Base-by-base conservation (phyloP, 192 early-diverging fungal genomes). In the Chytriomyces confervae region DNA sequence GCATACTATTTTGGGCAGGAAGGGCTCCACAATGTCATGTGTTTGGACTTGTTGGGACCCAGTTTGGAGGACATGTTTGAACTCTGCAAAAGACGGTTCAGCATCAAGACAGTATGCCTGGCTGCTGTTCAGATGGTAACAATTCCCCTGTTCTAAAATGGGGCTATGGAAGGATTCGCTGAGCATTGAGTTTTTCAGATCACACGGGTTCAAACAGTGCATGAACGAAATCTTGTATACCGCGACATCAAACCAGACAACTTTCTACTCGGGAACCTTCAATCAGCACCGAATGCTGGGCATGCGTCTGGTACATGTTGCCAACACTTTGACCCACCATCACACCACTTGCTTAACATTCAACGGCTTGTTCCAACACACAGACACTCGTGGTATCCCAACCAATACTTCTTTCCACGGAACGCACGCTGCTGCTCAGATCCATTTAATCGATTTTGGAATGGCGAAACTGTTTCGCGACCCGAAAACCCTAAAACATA, bases 1-100 rank as follows among this genome's bases (percentile, higher is more conserved):
- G 95, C 92, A 9, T 94, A 96, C 74, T 96, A 97, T 86, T 99
- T 96, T 91, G 96, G 96, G 53, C 95, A 96, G 77, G 97, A 99
- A 82, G 95, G 97, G 20, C 87, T 99, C 18, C 92, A 99, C 82
- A 97, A 96, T 80, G 90, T 99, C 50, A 88, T 99, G 2, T 94
- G 93, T 75, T 93, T 99, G 53, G 97, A 99, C 78, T 86, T 99
- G 64, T 88, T 99, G n/a, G 97, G 97, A 1, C 95, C 95, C 16
- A 92, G 90, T 70, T 81, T 99, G 11, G 97, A 99, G 81, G 97
- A 99, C 81, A 85, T 97, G 71, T 99, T 99, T 89, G 97, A 99
- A 82, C 89, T 92, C 72, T 99, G 97, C 84, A 88, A 91, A 16
- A 84, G 97, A 79, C 93, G 92, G 81, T 97, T 99, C 76, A 86